Base-by-base conservation (phyloP, 1,284 basidiomycete genomes). In the Wolfiporia cocos region DNA sequence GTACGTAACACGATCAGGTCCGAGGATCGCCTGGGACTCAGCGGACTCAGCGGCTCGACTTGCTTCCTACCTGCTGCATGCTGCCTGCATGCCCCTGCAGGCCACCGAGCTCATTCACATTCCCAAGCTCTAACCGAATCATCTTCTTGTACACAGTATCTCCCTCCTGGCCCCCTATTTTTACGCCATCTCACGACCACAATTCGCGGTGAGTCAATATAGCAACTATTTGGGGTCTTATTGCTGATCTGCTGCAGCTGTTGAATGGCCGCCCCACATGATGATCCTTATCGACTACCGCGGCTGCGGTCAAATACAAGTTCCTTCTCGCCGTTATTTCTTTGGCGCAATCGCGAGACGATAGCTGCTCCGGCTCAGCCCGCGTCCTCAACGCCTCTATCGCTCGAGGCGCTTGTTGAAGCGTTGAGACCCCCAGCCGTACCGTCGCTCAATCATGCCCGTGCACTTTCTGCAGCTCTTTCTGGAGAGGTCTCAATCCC, bases 301-400 rank as follows among this genome's bases (percentile, higher is more conserved):
- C 66, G 62, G 43, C 69, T 61, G 44, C 57, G 71, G 47, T 63
- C 71, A n/a, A 73, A 72, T 52, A 75, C 73, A 5, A 68, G 34
- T 29, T 59, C 26, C 56, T 66, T 10, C 66, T 68, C 30, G 39
- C 58, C 62, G 41, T 66, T 64, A 46, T 46, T 53, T n/a, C 76
- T 74, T 74, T 39, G 62, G 71, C 52, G 56, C 61, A 26, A 51
- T 57, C 19, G 51, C 65, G 2, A n/a, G n/a, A 48, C 54, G 18
- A 50, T 62, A 6, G 49, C 54, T 11, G 51, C 53, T 15, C 7
- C n/a, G n/a, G n/a, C n/a, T 28, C 26, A 38, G 48, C 50, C 30
- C 57, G 50, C 33, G n/a, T n/a, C 55, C 20, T 38, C 53, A n/a
- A 43, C 61, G 41, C 43, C 44, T 14, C 53, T 59, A 4, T 54